Conservation (phyloP, 1,284 basidiomycete genomes). For the Malassezia slooffiae region DNA sequence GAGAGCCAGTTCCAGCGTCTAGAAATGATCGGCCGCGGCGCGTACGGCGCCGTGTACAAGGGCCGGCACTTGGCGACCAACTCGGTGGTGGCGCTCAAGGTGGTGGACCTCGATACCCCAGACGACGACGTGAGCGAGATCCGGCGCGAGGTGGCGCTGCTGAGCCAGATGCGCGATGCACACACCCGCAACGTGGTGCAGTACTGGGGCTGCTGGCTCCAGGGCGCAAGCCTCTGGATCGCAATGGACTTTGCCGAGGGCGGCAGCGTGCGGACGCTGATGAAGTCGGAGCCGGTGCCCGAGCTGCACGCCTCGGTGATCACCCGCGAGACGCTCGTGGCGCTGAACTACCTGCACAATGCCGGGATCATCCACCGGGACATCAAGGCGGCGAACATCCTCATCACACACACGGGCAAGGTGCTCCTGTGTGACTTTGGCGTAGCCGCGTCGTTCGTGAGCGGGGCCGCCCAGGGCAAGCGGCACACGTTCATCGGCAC, state of each 20-base stretch:
- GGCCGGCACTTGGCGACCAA: constrained; percentile 64
- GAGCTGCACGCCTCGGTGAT: constrained; percentile 83
- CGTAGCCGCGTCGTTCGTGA: constrained; percentile 21
- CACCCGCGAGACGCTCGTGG: constrained; percentile 75
- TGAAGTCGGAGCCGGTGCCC: constrained; percentile 65
- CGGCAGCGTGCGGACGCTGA: constrained; percentile 79
- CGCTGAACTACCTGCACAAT: constrained; percentile 52
- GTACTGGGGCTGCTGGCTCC: constrained; percentile 90
- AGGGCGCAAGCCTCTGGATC: constrained; percentile 93
- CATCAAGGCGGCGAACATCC: constrained; percentile 52
- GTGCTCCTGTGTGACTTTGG: constrained; percentile 26
- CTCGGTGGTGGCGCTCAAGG: constrained; percentile 85
- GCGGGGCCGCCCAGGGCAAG: constrained; percentile 14
- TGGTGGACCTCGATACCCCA: constrained; percentile 92
- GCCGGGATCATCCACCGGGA: constrained; percentile 56
- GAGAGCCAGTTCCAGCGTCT: constrained; percentile 28
- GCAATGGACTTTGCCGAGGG: constrained; percentile 97
- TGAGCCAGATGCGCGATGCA: constrained; percentile 65
- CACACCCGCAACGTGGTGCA: constrained; percentile 83
- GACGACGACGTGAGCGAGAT: constrained; percentile 87
- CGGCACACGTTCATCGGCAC: constrained; percentile 49
- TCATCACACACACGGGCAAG: constrained; percentile 55
- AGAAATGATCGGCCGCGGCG: constrained; percentile 43
- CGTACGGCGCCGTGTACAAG: constrained; percentile 43
- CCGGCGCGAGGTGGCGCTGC: constrained; percentile 84